Evolutionary conservation across 768 basidiomycete species (phyloP).

Genomic region (Agaricus sinodeliciosus): DNA sequence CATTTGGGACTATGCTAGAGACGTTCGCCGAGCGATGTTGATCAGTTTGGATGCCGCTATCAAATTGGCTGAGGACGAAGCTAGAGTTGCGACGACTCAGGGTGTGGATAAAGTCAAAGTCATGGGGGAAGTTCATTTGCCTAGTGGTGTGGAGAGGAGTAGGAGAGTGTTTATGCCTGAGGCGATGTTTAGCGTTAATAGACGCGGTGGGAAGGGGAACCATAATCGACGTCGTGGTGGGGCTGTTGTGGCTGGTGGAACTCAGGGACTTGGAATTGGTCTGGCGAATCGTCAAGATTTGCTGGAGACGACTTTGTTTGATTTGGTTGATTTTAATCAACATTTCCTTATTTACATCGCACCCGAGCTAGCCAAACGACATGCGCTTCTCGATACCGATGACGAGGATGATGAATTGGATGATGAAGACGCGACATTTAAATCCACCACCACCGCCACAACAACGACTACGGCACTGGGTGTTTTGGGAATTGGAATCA

Average conservation of each 20-base stretch:
- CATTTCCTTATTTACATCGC: slow-evolving; percentile 67
- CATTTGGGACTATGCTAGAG: slow-evolving; percentile 80
- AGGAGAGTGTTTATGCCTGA: slow-evolving; percentile 91
- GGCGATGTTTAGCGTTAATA: slow-evolving; percentile 81
- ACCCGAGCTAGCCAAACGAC: slow-evolving; percentile 30
- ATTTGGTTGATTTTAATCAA: slow-evolving; percentile 83
- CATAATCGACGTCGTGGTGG: slow-evolving; percentile 36
- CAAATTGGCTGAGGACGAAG: slow-evolving; percentile 75
- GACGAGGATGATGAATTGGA: slow-evolving; percentile 20
- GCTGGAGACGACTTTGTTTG: slow-evolving; percentile 72
- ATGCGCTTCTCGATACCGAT: slow-evolving; percentile 12
- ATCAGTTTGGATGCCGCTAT: slow-evolving; percentile 76
- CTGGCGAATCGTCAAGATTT: slow-evolving; percentile 73
- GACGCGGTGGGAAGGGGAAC: slow-evolving; percentile 33
- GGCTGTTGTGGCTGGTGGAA: slow-evolving; percentile 68
- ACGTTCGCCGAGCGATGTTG: slow-evolving; percentile 75
- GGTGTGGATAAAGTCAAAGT: slow-evolving; percentile 62
- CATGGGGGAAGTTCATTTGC: slow-evolving; percentile 74
- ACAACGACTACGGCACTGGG: slow-evolving; percentile 58
- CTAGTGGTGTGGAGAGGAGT: slow-evolving; percentile 72
- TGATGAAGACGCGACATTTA: background rate
- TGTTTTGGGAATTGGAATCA: slow-evolving; percentile 69
- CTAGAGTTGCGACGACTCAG: slow-evolving; percentile 54
- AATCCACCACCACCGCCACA: background rate
- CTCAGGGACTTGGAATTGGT: slow-evolving; percentile 76